These are phyloP conservation scores for Melampsora occidentalis DNA, from an alignment of 1,284 basidiomycete species.

Conservation along the genomic window DNA sequence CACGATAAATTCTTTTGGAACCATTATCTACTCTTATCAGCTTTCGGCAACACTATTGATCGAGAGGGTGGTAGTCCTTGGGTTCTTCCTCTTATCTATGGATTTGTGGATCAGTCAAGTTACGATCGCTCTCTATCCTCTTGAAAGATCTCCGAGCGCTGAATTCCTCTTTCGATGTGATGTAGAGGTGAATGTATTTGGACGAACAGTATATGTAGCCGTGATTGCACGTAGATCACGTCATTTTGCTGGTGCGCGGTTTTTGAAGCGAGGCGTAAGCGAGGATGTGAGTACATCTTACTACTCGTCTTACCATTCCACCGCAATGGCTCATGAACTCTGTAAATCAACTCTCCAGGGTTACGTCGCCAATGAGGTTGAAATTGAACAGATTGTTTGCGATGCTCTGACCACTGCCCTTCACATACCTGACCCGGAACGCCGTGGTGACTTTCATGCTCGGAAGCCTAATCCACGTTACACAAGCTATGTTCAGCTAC, in stretches of 20 bases:
- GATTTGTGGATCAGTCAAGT: slow-evolving; percentile 98
- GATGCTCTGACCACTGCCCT: slow-evolving; percentile 76
- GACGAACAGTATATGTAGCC: slow-evolving; percentile 86
- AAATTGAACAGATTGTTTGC: slow-evolving; percentile 96
- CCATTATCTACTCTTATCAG: slow-evolving; percentile 75
- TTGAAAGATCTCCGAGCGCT: neutral
- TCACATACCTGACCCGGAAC: slow-evolving; percentile 62
- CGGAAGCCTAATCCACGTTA: slow-evolving; percentile 32
- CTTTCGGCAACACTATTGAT: slow-evolving; percentile 56
- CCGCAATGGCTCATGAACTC: too few relatives aligned
- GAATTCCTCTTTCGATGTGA: slow-evolving; percentile 2
- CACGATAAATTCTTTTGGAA: slow-evolving; percentile 97
- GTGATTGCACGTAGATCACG: slow-evolving; percentile 90
- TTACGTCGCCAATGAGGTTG: slow-evolving; percentile 97
- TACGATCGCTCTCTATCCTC: slow-evolving; percentile 51
- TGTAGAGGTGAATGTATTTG: slow-evolving; percentile 82
- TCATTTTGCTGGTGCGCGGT: slow-evolving; percentile 93
- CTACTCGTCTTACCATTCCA: neutral
- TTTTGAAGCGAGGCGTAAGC: slow-evolving; percentile 90
- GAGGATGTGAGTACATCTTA: slow-evolving; percentile 65
- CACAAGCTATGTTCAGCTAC: slow-evolving; percentile 43
- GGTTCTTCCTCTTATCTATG: slow-evolving; percentile 90
- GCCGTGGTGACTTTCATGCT: slow-evolving; percentile 42
- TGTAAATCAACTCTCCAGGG: slow-evolving; percentile 61
- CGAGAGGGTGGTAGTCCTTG: slow-evolving; percentile 67